phyloP scores from a whole-genome alignment of 495 filamentous ascomycete species.

The Neurospora tetrasperma region DNA sequence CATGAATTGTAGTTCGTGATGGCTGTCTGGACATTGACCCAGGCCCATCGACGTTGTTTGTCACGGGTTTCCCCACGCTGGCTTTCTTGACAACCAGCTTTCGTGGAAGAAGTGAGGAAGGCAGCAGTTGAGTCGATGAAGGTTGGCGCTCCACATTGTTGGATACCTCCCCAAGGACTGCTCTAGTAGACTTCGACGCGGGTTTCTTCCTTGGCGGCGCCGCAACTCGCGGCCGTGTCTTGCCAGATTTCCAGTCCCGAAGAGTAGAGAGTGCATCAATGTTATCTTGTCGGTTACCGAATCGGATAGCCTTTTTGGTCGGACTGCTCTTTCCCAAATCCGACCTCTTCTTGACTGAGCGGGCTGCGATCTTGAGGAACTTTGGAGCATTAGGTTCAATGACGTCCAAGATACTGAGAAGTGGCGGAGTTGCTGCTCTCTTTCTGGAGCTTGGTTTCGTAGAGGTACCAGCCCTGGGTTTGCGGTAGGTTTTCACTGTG shows the following conservation, averaged over 20 bases:
- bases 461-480: background rate
- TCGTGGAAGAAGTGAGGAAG: constrained; percentile 11
- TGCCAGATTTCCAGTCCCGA: constrained; percentile 66
- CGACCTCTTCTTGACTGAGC: constrained; percentile 49
- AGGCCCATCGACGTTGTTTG: background rate
- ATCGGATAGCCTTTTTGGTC: constrained; percentile 58
- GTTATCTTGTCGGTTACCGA: constrained; percentile 65
- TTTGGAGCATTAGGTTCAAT: constrained; percentile 47
- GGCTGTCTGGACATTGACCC: background rate
- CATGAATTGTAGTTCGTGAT: constrained; percentile 1
- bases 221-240: constrained; percentile 39
- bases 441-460: background rate
- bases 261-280: constrained; percentile 60
- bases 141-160: constrained; percentile 17
- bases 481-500: background rate
- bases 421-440: constrained; percentile 33
- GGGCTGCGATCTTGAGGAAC: constrained; percentile 71
- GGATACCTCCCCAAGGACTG: constrained; percentile 22
- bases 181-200: constrained; percentile 4
- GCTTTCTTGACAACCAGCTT: constrained; percentile 13
- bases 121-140: background rate
- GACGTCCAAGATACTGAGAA: constrained; percentile 64
- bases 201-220: constrained; percentile 15
- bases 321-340: constrained; percentile 66
- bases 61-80: background rate